Evolutionary conservation across 176 grass and related monocot genomes (phyloP), one percentile per base, ranked within the genome.

Genomic region (Thalia dealbata): DNA sequence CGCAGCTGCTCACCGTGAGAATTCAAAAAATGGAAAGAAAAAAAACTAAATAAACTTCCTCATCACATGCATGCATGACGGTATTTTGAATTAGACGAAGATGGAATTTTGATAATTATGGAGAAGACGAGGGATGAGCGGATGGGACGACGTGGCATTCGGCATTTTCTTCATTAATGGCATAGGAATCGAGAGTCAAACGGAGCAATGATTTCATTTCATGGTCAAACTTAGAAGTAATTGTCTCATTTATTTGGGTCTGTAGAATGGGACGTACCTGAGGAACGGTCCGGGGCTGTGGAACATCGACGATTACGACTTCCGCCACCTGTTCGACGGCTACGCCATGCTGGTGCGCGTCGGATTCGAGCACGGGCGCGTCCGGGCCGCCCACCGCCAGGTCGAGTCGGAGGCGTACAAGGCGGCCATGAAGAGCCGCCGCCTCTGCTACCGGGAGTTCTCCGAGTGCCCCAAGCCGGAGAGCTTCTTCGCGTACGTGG

Each of bases 301-400:
- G 95, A 88, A 99, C 75, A 77, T 99, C 15, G 95, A 89, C 30
- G 87, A 85, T 72, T 82, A 99, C 83, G 67, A 87, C 38, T 99
- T 99, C 81, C 95, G 90, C 6, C 95, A 99, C 83, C 83, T 99
- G 50, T 99, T 99, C 80, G 95, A 99, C 74, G 95, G 95, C 28
- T 99, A 95, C 82, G 95, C 95, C 13, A 99, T 83, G 26, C 85
- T 99, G 21, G 87, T 99, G 46, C 95, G 95, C 73, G 78, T 93
- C 43, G 86, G 81, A n/a, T 93, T 99, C 83, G 64, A 73, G 67
- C n/a, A 70, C 61, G 95, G 90, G 0, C 77, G 73, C 21, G 87
- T 78, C 68, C 66, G 69, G 72, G 90, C 85, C 67, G 70, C 85
- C 27, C 95, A 99, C 77, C 87, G 95, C 1, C 95, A 99, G 83